phyloP scores from a whole-genome alignment of 345 rosid genomes.

The Citrus medica region DNA sequence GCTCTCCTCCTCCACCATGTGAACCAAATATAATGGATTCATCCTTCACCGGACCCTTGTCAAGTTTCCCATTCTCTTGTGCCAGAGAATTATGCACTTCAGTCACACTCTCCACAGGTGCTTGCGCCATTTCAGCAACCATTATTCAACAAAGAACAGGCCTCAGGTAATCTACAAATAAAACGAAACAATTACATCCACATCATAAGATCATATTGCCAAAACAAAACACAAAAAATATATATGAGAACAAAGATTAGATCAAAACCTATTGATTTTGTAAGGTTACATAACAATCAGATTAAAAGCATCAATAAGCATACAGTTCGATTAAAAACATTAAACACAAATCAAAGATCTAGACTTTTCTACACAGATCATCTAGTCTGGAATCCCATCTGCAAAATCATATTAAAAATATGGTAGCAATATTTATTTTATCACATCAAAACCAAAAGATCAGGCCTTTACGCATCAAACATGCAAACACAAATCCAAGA shows the following conservation, averaged over 20 bases:
- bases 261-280: background rate
- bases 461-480: background rate
- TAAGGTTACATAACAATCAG: background rate
- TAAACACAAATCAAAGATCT: background rate
- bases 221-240: background rate
- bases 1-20: constrained; percentile 36
- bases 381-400: background rate
- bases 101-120: constrained; percentile 41
- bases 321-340: background rate
- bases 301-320: background rate
- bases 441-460: background rate
- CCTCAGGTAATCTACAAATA: constrained; percentile 12
- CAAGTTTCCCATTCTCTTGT: constrained; percentile 51
- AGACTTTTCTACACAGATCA: background rate
- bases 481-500: background rate
- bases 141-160: constrained; percentile 31
- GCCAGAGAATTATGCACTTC: constrained; percentile 29
- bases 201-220: background rate
- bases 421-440: background rate
- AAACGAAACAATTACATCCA: background rate
- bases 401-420: background rate
- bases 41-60: constrained; percentile 29
- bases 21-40: constrained; percentile 59
- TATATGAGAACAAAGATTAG: background rate
- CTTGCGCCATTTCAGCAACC: constrained; percentile 74